Percentiles rank a stretch among this genome's conserved stretches.
phyloP scores from a whole-genome alignment of 371 early-diverging fungal genomes.

The Amoeboaphelidium occidentale region DNA sequence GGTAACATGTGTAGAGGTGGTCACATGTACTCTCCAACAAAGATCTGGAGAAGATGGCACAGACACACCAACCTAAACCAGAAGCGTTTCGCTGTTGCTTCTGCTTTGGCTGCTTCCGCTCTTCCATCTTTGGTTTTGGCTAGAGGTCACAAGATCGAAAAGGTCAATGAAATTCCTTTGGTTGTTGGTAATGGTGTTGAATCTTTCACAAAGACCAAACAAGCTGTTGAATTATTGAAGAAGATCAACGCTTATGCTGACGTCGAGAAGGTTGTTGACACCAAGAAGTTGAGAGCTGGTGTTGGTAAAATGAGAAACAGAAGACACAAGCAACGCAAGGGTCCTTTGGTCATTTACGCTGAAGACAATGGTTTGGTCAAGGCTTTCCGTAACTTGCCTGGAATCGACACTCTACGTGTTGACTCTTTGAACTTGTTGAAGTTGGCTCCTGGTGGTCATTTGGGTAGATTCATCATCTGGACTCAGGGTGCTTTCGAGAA shows the following conservation, averaged over 20 bases:
- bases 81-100: constrained; percentile 93
- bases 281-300: constrained; percentile 94
- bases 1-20: constrained; percentile 99
- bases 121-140: constrained; percentile 86
- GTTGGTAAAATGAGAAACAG: constrained; percentile 98
- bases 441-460: constrained; percentile 98
- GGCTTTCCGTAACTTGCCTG: constrained; percentile 99
- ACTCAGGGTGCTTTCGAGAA: constrained; percentile 86
- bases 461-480: constrained; percentile 99
- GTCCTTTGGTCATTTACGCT: constrained; percentile 92
- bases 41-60: constrained; percentile 99
- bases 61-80: constrained; percentile 94
- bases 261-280: constrained; percentile 88
- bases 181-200: constrained; percentile 67
- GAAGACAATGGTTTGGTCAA: constrained; percentile 81
- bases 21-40: constrained; percentile 99
- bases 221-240: constrained; percentile 78
- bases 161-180: constrained; percentile 87
- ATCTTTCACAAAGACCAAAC: constrained; percentile 83
- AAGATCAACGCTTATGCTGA: constrained; percentile 84
- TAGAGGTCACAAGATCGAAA: constrained; percentile 94
- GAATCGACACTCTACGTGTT: constrained; percentile 84
- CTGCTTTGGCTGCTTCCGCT: constrained; percentile 96
- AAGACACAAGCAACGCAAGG: constrained; percentile 91
- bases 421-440: constrained; percentile 87